Evolutionary conservation across 768 basidiomycete genomes (phyloP).

Genomic region (Leccinum ochraceum): DNA sequence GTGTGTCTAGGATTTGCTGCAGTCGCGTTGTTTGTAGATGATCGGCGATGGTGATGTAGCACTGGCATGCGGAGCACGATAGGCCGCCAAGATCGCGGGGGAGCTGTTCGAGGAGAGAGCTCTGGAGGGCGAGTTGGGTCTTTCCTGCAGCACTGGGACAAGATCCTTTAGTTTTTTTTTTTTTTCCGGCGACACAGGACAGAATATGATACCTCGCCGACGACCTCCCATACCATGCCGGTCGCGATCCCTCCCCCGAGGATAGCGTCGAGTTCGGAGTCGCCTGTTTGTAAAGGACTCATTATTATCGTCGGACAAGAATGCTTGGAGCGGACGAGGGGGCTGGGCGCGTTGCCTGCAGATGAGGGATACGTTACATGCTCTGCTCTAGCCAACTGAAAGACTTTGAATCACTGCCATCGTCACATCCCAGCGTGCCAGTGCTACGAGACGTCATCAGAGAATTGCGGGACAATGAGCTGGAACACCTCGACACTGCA

Average conservation of each 20-base stretch:
- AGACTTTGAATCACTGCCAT: conserved; percentile 61
- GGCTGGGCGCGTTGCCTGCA: conserved; percentile 44
- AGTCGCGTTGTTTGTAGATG: conserved; percentile 68
- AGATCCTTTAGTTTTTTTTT: conserved; percentile 26
- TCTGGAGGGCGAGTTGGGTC: conserved; percentile 87
- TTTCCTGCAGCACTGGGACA: conserved; percentile 84
- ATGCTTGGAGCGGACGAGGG: conserved; percentile 43
- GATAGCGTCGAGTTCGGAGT: conserved; percentile 60
- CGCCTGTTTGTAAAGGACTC: conserved; percentile 72
- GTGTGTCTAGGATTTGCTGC: conserved; percentile 58
- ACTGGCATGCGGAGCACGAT: conserved; percentile 67
- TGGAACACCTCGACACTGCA: conserved; percentile 91
- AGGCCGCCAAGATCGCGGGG: conserved; percentile 57
- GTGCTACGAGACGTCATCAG: conserved; percentile 68
- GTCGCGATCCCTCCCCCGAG: conserved; percentile 81
- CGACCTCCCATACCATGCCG: conserved; percentile 85
- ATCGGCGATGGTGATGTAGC: conserved; percentile 75
- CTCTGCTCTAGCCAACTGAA: conserved; percentile 67
- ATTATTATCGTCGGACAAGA: conserved; percentile 35
- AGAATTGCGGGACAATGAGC: conserved; percentile 92
- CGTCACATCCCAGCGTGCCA: conserved; percentile 76
- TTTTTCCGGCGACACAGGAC: not conserved
- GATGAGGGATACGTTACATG: conserved; percentile 42
- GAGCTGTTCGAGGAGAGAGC: conserved; percentile 77
- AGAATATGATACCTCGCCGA: conserved; percentile 67